Evolutionary conservation across 306 rosid genomes (phyloP).

Genomic region (Lotus japonicus): DNA sequence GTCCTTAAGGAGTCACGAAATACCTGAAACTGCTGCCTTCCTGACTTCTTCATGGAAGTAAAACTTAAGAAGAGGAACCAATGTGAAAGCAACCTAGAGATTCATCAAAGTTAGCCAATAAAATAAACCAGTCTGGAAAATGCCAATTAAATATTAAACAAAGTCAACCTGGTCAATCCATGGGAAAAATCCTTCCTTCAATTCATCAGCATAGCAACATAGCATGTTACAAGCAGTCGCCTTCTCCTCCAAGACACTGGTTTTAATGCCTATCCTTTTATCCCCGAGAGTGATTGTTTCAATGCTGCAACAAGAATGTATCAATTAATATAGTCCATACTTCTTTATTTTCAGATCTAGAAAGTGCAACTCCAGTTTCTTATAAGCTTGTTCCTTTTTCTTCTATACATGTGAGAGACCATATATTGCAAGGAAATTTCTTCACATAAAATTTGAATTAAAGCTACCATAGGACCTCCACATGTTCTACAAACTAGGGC

Average conservation of each 20-base stretch:
- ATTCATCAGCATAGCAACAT: slow-evolving; percentile 98
- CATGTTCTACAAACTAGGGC: not conserved
- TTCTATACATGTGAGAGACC: not conserved
- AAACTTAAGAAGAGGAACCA: slow-evolving; percentile 96
- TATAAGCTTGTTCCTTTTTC: not conserved
- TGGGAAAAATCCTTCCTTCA: slow-evolving; percentile 98
- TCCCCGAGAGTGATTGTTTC: slow-evolving; percentile 97
- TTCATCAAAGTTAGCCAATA: slow-evolving; percentile 23
- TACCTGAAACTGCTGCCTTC: slow-evolving; percentile 99
- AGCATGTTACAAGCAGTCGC: slow-evolving; percentile 99
- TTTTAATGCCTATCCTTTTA: slow-evolving; percentile 93
- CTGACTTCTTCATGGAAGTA: slow-evolving; percentile 98
- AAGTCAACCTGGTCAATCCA: slow-evolving; percentile 91
- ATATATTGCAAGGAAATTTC: not conserved
- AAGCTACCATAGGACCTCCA: not conserved
- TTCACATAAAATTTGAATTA: not conserved
- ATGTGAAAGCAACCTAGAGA: slow-evolving; percentile 86
- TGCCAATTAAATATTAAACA: not conserved
- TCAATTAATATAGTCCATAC: not conserved
- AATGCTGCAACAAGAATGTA: slow-evolving; percentile 50
- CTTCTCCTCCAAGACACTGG: slow-evolving; percentile 96
- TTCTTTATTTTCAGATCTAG: not conserved
- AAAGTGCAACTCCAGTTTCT: not conserved
- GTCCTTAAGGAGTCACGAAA: not conserved
- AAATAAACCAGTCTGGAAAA: not conserved